Evolutionary conservation across 1,139 yeast species (phyloP).

Genomic region (Hanseniaspora uvarum): DNA sequence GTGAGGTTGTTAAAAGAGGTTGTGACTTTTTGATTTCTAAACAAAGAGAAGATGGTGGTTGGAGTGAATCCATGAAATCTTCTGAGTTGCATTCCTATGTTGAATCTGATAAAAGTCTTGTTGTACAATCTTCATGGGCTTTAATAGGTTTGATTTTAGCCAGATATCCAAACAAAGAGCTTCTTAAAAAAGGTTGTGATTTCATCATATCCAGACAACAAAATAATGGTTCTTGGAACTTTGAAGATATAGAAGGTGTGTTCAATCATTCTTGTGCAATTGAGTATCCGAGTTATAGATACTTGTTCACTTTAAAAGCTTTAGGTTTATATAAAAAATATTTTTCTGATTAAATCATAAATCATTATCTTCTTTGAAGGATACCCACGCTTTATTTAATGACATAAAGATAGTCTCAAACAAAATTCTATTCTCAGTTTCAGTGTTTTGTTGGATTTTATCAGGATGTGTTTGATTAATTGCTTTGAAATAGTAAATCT

Average conservation of each 20-base stretch:
- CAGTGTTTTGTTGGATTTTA: conserved; percentile 48
- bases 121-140: conserved; percentile 93
- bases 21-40: conserved; percentile 73
- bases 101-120: conserved; percentile 50
- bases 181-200: conserved; percentile 54
- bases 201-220: conserved; percentile 58
- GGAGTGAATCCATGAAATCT: conserved; percentile 84
- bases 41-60: conserved; percentile 85
- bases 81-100: conserved; percentile 74
- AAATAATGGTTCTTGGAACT: conserved; percentile 69
- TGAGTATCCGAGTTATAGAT: conserved; percentile 90
- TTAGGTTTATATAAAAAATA: conserved; percentile 57
- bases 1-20: conserved; percentile 55
- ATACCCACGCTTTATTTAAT: conserved; percentile 85
- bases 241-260: conserved; percentile 86
- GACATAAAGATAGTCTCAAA: conserved; percentile 81
- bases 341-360: conserved; percentile 25
- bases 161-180: conserved; percentile 58
- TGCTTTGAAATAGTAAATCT: conserved; percentile 80
- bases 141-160: conserved; percentile 72
- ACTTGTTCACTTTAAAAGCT: conserved; percentile 84
- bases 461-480: conserved; percentile 93
- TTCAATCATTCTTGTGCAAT: conserved; percentile 92
- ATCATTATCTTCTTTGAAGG: conserved; percentile 52
- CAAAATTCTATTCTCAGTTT: conserved; percentile 61